These are phyloP conservation scores for Leccinum pellstonianum DNA, from an alignment of 768 basidiomycete species.

Conservation along the genomic window DNA sequence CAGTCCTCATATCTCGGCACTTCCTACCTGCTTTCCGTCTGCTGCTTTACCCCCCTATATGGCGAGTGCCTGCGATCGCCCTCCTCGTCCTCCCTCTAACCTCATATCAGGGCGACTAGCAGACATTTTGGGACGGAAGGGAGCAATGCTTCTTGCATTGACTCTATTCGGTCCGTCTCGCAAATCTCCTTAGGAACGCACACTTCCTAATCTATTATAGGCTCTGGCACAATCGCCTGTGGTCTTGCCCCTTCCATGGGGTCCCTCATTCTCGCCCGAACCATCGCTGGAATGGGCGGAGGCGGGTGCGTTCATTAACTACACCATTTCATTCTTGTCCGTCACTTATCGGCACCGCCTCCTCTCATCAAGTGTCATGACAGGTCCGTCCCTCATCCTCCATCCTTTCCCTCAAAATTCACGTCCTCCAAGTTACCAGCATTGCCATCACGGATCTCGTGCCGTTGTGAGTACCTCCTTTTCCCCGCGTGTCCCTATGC, in stretches of 20 bases:
- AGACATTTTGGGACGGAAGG: constrained; percentile 82
- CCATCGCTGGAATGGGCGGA: constrained; percentile 89
- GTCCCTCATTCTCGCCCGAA: constrained; percentile 73
- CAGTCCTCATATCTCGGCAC: constrained; percentile 88
- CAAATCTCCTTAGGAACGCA: constrained; percentile 14
- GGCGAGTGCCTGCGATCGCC: constrained; percentile 43
- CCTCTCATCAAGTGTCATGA: constrained; percentile 68
- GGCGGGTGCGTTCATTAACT: constrained; percentile 62
- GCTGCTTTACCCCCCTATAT: constrained; percentile 89
- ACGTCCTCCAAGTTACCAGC: constrained; percentile 60
- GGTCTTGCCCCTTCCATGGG: constrained; percentile 88
- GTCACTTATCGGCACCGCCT: constrained; percentile 17
- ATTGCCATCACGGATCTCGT: constrained; percentile 87
- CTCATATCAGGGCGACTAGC: constrained; percentile 66
- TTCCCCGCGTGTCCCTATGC: constrained; percentile 3
- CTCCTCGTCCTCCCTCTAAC: constrained; percentile 12
- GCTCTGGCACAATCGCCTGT: constrained; percentile 81
- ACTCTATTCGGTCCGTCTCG: constrained; percentile 69
- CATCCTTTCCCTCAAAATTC: constrained; percentile 13
- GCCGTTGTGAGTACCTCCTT: constrained; percentile 59
- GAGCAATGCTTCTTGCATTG: constrained; percentile 83
- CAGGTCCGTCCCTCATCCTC: constrained; percentile 47
- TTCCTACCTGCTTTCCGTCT: constrained; percentile 82
- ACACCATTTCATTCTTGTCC: background rate
- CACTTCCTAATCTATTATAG: constrained; percentile 38